These are phyloP conservation scores for Russula brevipes DNA, from an alignment of 768 basidiomycete species.

Conservation along the genomic window DNA sequence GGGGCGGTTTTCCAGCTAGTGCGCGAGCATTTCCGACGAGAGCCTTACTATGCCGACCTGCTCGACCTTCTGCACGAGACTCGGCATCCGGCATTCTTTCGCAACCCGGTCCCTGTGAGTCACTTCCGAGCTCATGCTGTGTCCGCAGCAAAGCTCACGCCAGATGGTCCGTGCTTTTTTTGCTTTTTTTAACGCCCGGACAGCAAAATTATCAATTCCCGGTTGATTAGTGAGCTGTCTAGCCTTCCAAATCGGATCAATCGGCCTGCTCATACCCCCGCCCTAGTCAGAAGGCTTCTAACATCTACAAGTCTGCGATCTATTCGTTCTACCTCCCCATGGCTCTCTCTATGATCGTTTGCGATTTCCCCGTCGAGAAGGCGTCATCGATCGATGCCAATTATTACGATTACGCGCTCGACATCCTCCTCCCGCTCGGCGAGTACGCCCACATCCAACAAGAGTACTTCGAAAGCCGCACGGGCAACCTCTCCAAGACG, in stretches of 20 bases:
- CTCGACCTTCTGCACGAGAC: constrained; percentile 90
- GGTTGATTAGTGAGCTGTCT: constrained; percentile 60
- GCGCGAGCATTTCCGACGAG: constrained; percentile 75
- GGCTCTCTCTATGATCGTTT: constrained; percentile 85
- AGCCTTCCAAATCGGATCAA: neutral
- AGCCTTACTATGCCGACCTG: constrained; percentile 81
- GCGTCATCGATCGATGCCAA: constrained; percentile 41
- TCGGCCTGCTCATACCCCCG: neutral
- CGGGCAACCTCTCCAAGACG: constrained; percentile 89
- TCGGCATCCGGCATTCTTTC: constrained; percentile 26
- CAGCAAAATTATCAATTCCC: constrained; percentile 61
- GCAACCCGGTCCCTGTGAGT: constrained; percentile 15
- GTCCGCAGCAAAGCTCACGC: neutral
- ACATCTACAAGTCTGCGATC: constrained; percentile 95
- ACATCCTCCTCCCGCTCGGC: constrained; percentile 86
- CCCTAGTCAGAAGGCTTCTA: constrained; percentile 78
- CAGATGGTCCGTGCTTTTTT: neutral
- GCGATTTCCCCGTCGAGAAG: constrained; percentile 48
- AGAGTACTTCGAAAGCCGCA: constrained; percentile 85
- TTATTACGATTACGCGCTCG: constrained; percentile 66
- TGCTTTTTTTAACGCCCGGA: neutral
- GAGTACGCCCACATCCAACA: constrained; percentile 99
- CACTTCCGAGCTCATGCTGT: neutral
- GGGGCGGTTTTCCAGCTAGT: constrained; percentile 87
- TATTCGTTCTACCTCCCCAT: constrained; percentile 99